Base-by-base conservation (phyloP, 2,329 filamentous ascomycete species). In the Alternaria sp. region DNA sequence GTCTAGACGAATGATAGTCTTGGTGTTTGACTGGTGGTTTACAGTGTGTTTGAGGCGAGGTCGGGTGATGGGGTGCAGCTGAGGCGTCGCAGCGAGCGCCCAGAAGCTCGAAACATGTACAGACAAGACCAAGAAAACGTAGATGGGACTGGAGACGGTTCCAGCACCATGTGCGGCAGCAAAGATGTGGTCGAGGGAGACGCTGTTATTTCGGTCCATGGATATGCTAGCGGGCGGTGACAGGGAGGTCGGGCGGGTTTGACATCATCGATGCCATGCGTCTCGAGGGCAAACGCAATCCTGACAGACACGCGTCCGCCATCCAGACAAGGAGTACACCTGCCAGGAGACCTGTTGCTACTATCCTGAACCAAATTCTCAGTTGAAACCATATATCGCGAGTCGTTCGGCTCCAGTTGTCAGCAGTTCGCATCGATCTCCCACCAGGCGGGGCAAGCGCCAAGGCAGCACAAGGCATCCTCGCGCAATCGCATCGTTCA, bases 261-360 rank as follows among this genome's bases (percentile, higher is more conserved):
- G 70, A 71, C 69, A 70, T 71, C 67, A 71, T 71, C 62, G 67
- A 71, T 53, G 51, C 32, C 60, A 36, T 46, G 47, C 30, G 50
- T 49, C 56, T 30, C 13, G 54, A 7, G 44, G 55, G 52, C 44
- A 43, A 43, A 59, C 58, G 57, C 57, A 58, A 62, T 65, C 61
- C 59, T 62, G 61, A 54, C 61, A 60, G 61, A 63, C 47, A 64
- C 59, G 65, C 62, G 59, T 59, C 49, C 59, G 59, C 56, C 52
- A 56, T 65, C 52, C 46, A 15, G 21, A 56, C 46, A 19, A 19
- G 11, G 21, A 19, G 21, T 47, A 45, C 13, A 25, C 47, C 23
- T 13, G 17, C 47, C 23, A 47, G 7, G 12, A n/a, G 3, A 32
- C 32, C 6, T 28, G 7, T 25, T 21, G 15, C 46, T 40, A 15